Evolutionary conservation across 371 early-diverging fungal species (phyloP).

Genomic region (Lichtheimia hyalospora): DNA sequence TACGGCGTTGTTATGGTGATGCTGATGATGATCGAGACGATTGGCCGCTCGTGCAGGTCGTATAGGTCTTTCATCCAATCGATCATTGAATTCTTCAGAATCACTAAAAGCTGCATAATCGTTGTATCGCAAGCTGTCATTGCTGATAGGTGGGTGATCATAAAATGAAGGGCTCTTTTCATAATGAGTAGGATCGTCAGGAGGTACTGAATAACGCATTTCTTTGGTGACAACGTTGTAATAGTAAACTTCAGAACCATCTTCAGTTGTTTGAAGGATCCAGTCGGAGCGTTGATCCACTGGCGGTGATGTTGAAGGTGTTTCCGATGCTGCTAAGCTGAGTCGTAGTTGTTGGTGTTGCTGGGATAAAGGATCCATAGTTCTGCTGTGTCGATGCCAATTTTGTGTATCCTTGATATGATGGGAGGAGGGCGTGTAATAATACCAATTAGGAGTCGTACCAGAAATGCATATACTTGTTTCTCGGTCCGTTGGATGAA

Average conservation of each 20-base stretch:
- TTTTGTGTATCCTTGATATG: conserved; percentile 6
- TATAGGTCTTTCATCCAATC: conserved; percentile 16
- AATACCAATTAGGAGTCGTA: not conserved
- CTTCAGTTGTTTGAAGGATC: conserved; percentile 56
- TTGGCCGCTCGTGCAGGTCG: conserved; percentile 35
- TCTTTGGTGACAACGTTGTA: conserved; percentile 52
- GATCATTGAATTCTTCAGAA: conserved; percentile 1
- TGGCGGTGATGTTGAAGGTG: not conserved
- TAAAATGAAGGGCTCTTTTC: not conserved
- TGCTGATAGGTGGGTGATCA: not conserved
- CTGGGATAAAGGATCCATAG: conserved; percentile 1
- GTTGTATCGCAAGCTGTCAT: conserved; percentile 6
- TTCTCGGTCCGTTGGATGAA: too few species aligned
- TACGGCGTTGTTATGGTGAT: conserved; percentile 5
- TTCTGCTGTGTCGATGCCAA: conserved; percentile 15
- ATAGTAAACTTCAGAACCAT: conserved; percentile 57
- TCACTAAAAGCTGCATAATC: not conserved
- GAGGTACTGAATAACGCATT: conserved; percentile 55
- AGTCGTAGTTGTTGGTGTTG: conserved; percentile 6
- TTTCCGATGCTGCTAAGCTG: conserved; percentile 9
- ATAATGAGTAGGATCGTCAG: conserved; percentile 18
- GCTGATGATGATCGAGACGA: conserved; percentile 8
- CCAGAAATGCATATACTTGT: not conserved
- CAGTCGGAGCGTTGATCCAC: conserved; percentile 36
- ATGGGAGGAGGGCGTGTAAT: not conserved